Conservation (phyloP, 2,329 filamentous ascomycete genomes). For the Hysterium pulicare region DNA sequence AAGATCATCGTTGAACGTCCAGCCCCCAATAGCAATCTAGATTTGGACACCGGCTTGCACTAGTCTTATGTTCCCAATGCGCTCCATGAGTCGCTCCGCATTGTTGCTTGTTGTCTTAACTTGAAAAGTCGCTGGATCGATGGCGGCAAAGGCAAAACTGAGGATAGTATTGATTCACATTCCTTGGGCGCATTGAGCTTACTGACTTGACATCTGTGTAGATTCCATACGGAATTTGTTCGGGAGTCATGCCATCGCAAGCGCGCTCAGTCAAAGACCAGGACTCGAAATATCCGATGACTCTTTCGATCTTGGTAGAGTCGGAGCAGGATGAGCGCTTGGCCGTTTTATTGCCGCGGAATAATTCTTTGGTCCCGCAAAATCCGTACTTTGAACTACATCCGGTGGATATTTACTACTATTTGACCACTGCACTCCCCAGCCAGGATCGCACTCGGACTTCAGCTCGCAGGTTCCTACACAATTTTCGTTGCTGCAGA, state of each 20-base stretch:
- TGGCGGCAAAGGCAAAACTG: slow-evolving; percentile 36
- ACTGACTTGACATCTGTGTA: slow-evolving; percentile 12
- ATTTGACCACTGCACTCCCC: neutral
- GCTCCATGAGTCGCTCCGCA: slow-evolving; percentile 13
- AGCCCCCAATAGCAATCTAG: slow-evolving; percentile 39
- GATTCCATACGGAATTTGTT: neutral
- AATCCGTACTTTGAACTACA: neutral
- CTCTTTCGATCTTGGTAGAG: neutral
- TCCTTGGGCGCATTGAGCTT: neutral
- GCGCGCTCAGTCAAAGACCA: neutral
- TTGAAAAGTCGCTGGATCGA: slow-evolving; percentile 25
- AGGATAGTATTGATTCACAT: neutral
- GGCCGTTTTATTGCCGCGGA: neutral
- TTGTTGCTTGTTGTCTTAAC: slow-evolving; percentile 20
- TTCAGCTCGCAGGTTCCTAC: neutral
- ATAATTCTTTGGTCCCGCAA: neutral
- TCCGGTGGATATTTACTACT: neutral
- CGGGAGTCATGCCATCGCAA: neutral
- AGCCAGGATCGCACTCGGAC: neutral
- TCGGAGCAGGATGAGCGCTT: neutral
- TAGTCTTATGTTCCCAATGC: slow-evolving; percentile 16
- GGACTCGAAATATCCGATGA: neutral
- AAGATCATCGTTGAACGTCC: slow-evolving; percentile 31
- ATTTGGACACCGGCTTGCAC: slow-evolving; percentile 20
- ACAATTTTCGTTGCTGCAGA: neutral